phyloP scores from a whole-genome alignment of 169 alveolate genomes.

The Eimeria tenella region DNA sequence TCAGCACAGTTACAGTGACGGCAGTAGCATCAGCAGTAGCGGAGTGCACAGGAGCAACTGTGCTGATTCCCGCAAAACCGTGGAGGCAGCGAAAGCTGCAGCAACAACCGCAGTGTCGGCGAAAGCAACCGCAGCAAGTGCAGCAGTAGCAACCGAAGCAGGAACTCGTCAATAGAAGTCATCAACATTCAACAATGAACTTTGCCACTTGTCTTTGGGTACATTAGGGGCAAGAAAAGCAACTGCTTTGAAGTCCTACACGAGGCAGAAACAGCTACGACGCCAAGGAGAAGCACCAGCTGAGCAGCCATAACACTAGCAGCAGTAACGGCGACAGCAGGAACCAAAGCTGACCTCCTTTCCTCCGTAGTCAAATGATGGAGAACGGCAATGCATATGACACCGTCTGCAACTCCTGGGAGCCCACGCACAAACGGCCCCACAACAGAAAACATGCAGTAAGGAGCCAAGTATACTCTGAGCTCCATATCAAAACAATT shows the following conservation, averaged over 20 bases:
- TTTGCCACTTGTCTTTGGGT: too few species aligned
- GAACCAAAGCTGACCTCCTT: conserved; percentile 84
- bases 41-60: not conserved
- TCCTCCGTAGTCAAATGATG: conserved; percentile 95
- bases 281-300: not conserved
- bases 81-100: not conserved
- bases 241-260: too few species aligned
- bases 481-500: not conserved
- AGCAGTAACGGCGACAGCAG: not conserved
- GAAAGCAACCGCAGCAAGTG: not conserved
- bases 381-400: conserved; percentile 95
- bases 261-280: not conserved
- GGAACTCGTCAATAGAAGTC: not conserved
- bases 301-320: not conserved
- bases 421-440: conserved; percentile 72
- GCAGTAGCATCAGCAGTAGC: not conserved
- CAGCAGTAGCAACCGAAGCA: not conserved
- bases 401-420: conserved; percentile 91
- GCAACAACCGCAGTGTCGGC: not conserved
- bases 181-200: too few species aligned
- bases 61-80: too few species aligned
- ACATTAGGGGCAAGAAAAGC: too few species aligned
- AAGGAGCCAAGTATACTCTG: not conserved
- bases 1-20: not conserved
- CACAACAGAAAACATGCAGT: conserved; percentile 85